Base-by-base conservation (phyloP, 192 early-diverging fungal genomes). In the Coemansia sp. region DNA sequence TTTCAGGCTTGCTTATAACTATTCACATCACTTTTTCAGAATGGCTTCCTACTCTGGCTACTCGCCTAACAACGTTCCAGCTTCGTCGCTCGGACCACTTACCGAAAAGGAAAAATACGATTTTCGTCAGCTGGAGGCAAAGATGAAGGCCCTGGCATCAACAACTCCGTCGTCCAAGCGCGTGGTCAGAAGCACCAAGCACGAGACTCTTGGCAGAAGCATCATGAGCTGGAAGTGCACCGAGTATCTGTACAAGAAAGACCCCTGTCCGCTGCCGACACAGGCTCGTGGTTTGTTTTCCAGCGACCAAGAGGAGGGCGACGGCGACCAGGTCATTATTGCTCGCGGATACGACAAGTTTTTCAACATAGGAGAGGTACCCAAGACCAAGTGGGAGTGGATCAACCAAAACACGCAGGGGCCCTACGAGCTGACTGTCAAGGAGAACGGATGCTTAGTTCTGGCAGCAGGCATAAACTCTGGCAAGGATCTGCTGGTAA, bases 301-400 rank as follows among this genome's bases (percentile, higher is more conserved):
- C 1, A 31, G 49, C 51, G 48, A 22, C 45, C 25, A 54, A 1
- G 32, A 56, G 54, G 49, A 36, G 17, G 71, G 76, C 16, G 45
- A 73, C 5, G 72, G 63, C 31, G 71, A 75, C 6, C 61, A 63
- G 49, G 36, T 18, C 5, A 93, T 98, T 72, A 77, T 87, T 17
- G 84, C 89, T 17, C 85, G 96, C n/a, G 96, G 96, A 30, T 98
- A 98, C 82, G 89, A 98, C 85, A 98, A 99, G 83, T 99, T 99
- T 73, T 99, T 96, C 73, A 96, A 96, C 64, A 48, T 93, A 40
- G 77, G 76, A 14, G 92, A 94, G 56, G 86, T 88, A 14, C 20
- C 69, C 7, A 70, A 65, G 32, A 91, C 90, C 7, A 83, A 79
- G 64, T 89, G 87, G 84, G 61, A 69, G 2, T 81, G 77, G 60